Evolutionary conservation across 768 basidiomycete species (phyloP), one percentile per base, ranked within the genome.

Genomic region (Auricularia sp.): DNA sequence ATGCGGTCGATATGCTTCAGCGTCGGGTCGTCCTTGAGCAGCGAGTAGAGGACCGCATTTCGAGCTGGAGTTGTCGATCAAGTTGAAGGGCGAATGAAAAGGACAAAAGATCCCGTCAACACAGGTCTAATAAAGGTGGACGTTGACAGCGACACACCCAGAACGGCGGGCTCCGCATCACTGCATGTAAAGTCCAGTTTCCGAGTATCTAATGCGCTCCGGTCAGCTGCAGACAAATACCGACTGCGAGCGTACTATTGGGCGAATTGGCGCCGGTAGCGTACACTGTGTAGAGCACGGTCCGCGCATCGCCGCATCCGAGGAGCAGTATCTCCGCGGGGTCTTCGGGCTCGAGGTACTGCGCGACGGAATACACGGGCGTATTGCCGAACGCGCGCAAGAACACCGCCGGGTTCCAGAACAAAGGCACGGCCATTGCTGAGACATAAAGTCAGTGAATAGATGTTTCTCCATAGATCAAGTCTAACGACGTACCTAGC

Each of bases 301-400:
- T 65, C 11, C 67, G 63, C n/a, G 66, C 64, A 51, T 70, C 69
- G 18, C 69, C 67, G 58, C 67, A 70, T 1, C 64, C 66, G 6
- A 70, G 65, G 12, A 59, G 39, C 16, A 64, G 33, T 18, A 64
- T 12, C 11, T 23, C 29, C 10, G 64, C 33, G 6, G 33, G 18
- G 21, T 64, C 64, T 33, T 62, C 64, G 29, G 60, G 59, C 16
- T 10, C 3, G 6, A 64, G n/a, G 35, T 64, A 16, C 33, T 36
- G n/a, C 16, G 64, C 47, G 7, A 63, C 16, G 18, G 36, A 63
- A n/a, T 61, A 23, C 11, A 47, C 44, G 12, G 44, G 35, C 10
- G 62, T 53, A 35, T 63, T 63, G 14, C 62, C 43, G 11, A 63
- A 35, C 8, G 44, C 23, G 36, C 54, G 29, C 11, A 63, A 54